Evolutionary conservation across 2,329 filamentous ascomycete species (phyloP).

Genomic region (Xenoacremonium recifei): DNA sequence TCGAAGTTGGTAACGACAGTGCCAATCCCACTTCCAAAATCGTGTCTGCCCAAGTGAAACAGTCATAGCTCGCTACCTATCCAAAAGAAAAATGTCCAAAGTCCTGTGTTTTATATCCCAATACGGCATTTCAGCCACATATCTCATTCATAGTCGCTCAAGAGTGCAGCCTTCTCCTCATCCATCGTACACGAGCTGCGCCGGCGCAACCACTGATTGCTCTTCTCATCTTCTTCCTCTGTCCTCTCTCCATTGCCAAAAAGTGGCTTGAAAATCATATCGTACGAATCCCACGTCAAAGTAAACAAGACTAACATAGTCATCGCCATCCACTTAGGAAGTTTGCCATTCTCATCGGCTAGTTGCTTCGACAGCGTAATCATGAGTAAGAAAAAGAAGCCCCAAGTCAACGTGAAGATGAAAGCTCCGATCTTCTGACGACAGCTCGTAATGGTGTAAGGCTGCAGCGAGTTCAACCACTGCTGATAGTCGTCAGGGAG

Average conservation of each 20-base stretch:
- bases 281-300: slow-evolving; percentile 45
- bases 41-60: too few species aligned
- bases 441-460: slow-evolving; percentile 67
- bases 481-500: slow-evolving; percentile 75
- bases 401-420: slow-evolving; percentile 60
- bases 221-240: slow-evolving; percentile 23
- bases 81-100: too few species aligned
- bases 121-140: too few species aligned
- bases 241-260: slow-evolving; percentile 89
- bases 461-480: slow-evolving; percentile 67
- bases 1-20: too few species aligned
- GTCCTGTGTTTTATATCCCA: too few species aligned
- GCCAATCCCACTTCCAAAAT: too few species aligned
- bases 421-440: slow-evolving; percentile 65
- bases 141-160: too few species aligned
- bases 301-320: slow-evolving; percentile 53
- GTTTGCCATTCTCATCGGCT: slow-evolving; percentile 63
- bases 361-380: slow-evolving; percentile 46
- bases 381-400: slow-evolving; percentile 53
- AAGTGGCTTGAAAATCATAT: slow-evolving; percentile 48
- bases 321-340: slow-evolving; percentile 65
- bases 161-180: slow-evolving; percentile 24
- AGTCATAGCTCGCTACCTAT: too few species aligned
- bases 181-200: slow-evolving; percentile 8
- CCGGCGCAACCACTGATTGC: slow-evolving; percentile 6